These are phyloP conservation scores for Seminavis robusta DNA, from an alignment of 108 stramenopile species.

Conservation along the genomic window DNA sequence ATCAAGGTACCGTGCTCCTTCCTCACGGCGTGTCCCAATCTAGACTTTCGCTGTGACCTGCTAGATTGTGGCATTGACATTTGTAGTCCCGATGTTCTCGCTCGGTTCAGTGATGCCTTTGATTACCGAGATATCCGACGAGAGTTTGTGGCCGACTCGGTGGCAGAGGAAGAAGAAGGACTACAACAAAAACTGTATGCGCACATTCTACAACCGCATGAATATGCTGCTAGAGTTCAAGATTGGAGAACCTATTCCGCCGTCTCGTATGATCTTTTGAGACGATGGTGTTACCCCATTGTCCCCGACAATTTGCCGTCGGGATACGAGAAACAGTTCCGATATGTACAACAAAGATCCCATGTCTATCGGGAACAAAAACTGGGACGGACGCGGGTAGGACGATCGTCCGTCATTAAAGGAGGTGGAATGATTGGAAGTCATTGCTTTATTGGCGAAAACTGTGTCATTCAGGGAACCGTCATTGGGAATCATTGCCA, in stretches of 20 bases:
- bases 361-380: conserved; percentile 48
- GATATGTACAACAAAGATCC: conserved; percentile 50
- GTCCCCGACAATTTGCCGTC: conserved; percentile 80
- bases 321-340: conserved; percentile 25
- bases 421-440: conserved; percentile 74
- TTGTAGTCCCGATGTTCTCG: conserved; percentile 96
- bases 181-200: conserved; percentile 90
- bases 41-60: conserved; percentile 74
- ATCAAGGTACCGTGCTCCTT: conserved; percentile 67
- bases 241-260: conserved; percentile 86
- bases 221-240: conserved; percentile 86
- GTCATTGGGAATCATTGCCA: conserved; percentile 78
- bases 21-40: conserved; percentile 58
- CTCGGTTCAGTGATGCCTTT: conserved; percentile 94
- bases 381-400: conserved; percentile 31
- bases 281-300: conserved; percentile 94
- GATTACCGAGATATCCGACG: conserved; percentile 89
- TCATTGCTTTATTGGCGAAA: conserved; percentile 60
- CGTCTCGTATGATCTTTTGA: conserved; percentile 80
- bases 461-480: conserved; percentile 52
- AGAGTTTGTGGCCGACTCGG: conserved; percentile 90
- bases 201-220: conserved; percentile 58
- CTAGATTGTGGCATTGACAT: conserved; percentile 95
- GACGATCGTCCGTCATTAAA: conserved; percentile 45
- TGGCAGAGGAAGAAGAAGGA: conserved; percentile 92